phyloP scores from a whole-genome alignment of 148 eudicot species.

The Amaranthus cruentus region DNA sequence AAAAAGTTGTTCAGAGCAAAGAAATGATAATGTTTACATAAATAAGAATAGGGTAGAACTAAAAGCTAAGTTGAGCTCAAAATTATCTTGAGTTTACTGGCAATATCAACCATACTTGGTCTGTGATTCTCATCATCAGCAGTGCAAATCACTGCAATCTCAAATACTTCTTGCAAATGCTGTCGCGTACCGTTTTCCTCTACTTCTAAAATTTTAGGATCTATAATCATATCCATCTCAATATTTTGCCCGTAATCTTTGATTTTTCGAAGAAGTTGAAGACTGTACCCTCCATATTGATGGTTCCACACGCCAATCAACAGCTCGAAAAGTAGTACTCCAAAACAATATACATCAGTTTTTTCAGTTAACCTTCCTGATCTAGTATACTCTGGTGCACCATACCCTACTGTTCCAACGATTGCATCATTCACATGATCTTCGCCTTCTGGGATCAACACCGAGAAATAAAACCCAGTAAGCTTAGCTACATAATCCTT shows the following conservation, averaged over 20 bases:
- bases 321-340: constrained; percentile 1
- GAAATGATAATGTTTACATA: not conserved
- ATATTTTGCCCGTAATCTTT: not conserved
- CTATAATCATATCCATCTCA: not conserved
- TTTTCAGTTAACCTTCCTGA: constrained; percentile 15
- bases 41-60: not conserved
- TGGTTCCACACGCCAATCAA: not conserved
- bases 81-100: constrained; percentile 1
- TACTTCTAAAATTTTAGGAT: constrained; percentile 1
- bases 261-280: not conserved
- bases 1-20: not conserved
- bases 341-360: constrained; percentile 9
- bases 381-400: not conserved
- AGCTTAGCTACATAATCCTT: constrained; percentile 11
- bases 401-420: not conserved
- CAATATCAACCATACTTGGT: constrained; percentile 8
- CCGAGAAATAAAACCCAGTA: constrained; percentile 3
- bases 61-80: not conserved
- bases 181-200: not conserved
- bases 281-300: no score
- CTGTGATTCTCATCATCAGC: not conserved
- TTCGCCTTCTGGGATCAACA: constrained; percentile 12
- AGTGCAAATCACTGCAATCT: constrained; percentile 5
- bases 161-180: constrained; percentile 2
- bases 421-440: constrained; percentile 5